Base-by-base conservation (phyloP, 106 monocot genomes). In the Acorus gramineus region DNA sequence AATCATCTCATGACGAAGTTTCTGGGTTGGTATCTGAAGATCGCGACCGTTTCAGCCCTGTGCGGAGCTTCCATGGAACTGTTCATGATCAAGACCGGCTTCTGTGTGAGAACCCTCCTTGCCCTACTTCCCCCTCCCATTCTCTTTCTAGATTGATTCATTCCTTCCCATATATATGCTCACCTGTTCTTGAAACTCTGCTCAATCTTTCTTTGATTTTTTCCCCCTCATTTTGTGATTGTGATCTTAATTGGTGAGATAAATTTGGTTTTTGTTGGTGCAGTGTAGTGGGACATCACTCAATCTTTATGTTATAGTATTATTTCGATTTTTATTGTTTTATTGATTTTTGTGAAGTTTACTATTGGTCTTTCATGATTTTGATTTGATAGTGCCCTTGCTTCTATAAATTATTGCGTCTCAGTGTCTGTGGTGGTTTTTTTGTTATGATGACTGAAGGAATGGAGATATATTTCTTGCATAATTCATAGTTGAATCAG, bases 81-180 rank as follows among this genome's bases (percentile, higher is more conserved):
- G 57, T 88, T 88, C 84, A 88, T 88, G 84, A 81, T 88, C 69
- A 83, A 88, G 70, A 88, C 84, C 47, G 84, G 87, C 52, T 88
- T 88, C 83, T 84, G 87, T 87, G 46, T 49, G 79, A 76, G 59
- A 58, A n/a, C 70, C 60, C 52, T 65, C 62, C 67, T 57, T 56
- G 60, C 11, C 51, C 7, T 45, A 62, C 54, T 43, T n/a, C 11
- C 4, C 11, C 63, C 61, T 55, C 60, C 53, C 48, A 3, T 13
- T 28, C 11, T 45, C 14, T 60, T 47, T 4, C 4, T 63, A 62
- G 68, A 6, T 44, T 44, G 46, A 13, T 12, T 46, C 11, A 14
- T 66, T 28, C 28, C 28, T 45, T 66, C 44, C 11, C 9, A 42
- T 43, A 52, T 52, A 4, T 65, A 14, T 65, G 9, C 3, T 51